phyloP scores from a whole-genome alignment of 2,329 filamentous ascomycete species.

The Phoma sp. region DNA sequence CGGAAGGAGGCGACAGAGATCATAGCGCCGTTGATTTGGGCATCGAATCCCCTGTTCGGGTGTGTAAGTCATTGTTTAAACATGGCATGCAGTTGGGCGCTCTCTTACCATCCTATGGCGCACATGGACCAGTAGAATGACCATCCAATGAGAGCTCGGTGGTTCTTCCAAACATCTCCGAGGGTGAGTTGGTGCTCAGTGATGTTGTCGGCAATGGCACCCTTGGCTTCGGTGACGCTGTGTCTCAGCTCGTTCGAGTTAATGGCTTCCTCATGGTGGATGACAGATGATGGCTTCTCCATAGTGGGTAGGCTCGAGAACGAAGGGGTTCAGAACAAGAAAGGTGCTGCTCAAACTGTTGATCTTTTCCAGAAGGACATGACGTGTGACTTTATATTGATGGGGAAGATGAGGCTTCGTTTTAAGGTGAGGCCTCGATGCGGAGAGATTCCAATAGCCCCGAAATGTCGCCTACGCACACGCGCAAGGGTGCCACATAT shows the following conservation, averaged over 20 bases:
- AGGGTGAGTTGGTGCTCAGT: slow-evolving; percentile 19
- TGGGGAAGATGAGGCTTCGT: background rate
- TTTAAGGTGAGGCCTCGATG: background rate
- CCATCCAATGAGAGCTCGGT: slow-evolving; percentile 20
- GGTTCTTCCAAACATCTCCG: slow-evolving; percentile 10
- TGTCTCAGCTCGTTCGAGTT: background rate
- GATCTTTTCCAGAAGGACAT: background rate
- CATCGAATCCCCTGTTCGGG: slow-evolving; percentile 59
- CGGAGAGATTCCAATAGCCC: too few relatives aligned
- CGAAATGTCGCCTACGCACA: background rate
- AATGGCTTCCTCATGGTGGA: background rate
- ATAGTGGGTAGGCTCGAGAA: background rate
- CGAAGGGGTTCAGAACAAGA: too few relatives aligned
- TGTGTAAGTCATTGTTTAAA: background rate
- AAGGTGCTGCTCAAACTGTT: background rate
- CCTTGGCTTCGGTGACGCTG: slow-evolving; percentile 1
- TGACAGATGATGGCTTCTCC: slow-evolving; percentile 1
- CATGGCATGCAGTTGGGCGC: background rate
- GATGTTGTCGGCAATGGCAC: slow-evolving; percentile 7
- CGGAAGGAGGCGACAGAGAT: slow-evolving; percentile 65
- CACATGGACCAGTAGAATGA: slow-evolving; percentile 23
- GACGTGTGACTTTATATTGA: background rate
- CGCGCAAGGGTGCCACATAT: background rate
- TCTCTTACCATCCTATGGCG: slow-evolving; percentile 22
- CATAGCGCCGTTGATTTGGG: slow-evolving; percentile 68